Conservation (phyloP, 768 basidiomycete genomes). For the Neoboletus brunneissimus region DNA sequence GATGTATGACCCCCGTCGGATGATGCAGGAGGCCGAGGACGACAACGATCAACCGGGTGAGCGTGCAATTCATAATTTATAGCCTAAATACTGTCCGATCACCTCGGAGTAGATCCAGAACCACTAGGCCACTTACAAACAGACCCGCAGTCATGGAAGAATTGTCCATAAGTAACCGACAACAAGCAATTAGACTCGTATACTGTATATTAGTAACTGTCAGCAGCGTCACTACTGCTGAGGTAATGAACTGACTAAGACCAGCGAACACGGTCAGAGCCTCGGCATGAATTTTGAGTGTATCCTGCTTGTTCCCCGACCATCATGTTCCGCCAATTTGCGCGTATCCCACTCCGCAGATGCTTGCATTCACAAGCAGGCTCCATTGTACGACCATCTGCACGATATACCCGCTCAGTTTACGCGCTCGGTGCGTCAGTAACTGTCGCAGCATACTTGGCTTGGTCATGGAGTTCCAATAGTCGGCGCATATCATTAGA, state of each 20-base stretch:
- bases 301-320: constrained; percentile 2
- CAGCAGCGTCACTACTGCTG: neutral
- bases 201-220: neutral
- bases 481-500: constrained; percentile 48
- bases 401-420: constrained; percentile 28
- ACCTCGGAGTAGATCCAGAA: too few relatives aligned
- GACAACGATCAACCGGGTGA: too few relatives aligned
- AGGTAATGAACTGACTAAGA: constrained; percentile 28
- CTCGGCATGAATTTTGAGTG: constrained; percentile 24
- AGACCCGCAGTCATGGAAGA: too few relatives aligned
- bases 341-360: constrained; percentile 52
- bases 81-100: too few relatives aligned
- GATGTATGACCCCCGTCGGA: neutral
- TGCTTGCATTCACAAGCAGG: constrained; percentile 46
- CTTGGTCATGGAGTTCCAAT: constrained; percentile 46
- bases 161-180: too few relatives aligned
- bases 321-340: constrained; percentile 53
- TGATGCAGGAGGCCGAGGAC: too few relatives aligned
- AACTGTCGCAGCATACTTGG: constrained; percentile 44
- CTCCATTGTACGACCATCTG: constrained; percentile 18
- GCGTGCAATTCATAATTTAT: too few relatives aligned
- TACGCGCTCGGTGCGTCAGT: constrained; percentile 45
- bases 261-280: neutral
- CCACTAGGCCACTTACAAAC: too few relatives aligned
- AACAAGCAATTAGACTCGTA: too few relatives aligned